Base-by-base conservation (phyloP, 192 early-diverging fungal species). In the Piromyces finnis region DNA sequence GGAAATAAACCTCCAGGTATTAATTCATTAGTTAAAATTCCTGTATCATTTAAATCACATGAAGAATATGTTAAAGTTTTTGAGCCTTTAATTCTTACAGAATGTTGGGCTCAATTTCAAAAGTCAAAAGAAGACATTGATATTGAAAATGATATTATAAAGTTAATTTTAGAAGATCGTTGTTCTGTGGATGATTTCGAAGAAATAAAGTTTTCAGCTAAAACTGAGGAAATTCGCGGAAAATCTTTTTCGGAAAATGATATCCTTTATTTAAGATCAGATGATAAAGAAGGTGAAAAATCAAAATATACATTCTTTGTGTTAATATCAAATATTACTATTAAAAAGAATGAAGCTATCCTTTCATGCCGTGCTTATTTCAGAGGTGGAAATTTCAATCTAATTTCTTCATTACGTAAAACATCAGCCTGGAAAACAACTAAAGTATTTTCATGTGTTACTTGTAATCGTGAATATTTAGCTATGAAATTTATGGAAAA, bases 101-200 rank as follows among this genome's bases (percentile, higher is more conserved):
- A 98, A 83, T 87, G 90, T 79, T 96, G 95, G 96, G 86, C 92
- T 79, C 92, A 95, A 82, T 84, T 97, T 35, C 84, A 91, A 81
- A 89, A 91, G 13, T 85, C 91, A 15, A 89, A 90, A 77, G 93
- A 95, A 79, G 90, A 94, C 79, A 80, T 87, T 16, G 84, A 82
- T 30, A 85, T 68, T n/a, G 5, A 86, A 29, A 84, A 84, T 3
- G 88, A 92, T 37, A 83, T 86, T 0, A 82, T 88, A n/a, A 81
- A 77, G 9, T 82, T 84, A n/a, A 79, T 82, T 11, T 83, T 92
- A 1, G 83, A 86, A 29, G 86, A 88, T 30, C 88, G 91, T 16
- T 86, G 89, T 36, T 87, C 89, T 41, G 86, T 94, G 28, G 91
- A 95, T 79, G 89, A 91, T 37, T 96, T 94, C 84, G 89, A 87